A percentile compares a stretch with the other conserved stretches of the same genome.
phyloP scores from a whole-genome alignment of 1,284 basidiomycete genomes.

The Tylopilus microsporus region DNA sequence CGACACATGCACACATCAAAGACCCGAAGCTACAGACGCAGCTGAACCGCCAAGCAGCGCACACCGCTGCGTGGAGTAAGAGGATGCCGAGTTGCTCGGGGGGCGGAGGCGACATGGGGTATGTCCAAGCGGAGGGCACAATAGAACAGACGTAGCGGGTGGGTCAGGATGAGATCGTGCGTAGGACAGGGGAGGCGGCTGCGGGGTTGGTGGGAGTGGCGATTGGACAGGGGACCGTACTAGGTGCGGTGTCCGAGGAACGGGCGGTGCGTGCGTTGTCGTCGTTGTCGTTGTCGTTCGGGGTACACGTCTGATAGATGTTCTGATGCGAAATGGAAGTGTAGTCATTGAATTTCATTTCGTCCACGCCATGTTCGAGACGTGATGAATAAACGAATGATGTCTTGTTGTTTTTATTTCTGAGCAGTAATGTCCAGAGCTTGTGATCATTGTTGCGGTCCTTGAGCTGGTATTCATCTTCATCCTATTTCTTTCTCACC shows the following conservation, averaged over 20 bases:
- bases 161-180: slow-evolving; percentile 73
- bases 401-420: no score
- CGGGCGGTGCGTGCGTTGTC: slow-evolving; percentile 61
- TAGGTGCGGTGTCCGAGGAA: slow-evolving; percentile 82
- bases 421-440: no score
- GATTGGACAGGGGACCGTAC: slow-evolving; percentile 86
- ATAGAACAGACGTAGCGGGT: slow-evolving; percentile 90
- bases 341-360: no score
- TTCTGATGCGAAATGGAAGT: no score
- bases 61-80: slow-evolving; percentile 52
- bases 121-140: slow-evolving; percentile 67
- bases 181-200: slow-evolving; percentile 70
- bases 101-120: slow-evolving; percentile 52
- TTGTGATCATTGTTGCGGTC: no score
- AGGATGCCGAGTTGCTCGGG: slow-evolving; percentile 61
- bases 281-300: no score
- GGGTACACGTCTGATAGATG: no score
- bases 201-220: slow-evolving; percentile 74
- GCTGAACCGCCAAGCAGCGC: slow-evolving; percentile 53
- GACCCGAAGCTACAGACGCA: slow-evolving; percentile 74
- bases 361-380: no score
- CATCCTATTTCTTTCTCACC: no score
- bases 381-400: no score
- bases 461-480: no score
- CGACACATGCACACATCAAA: slow-evolving; percentile 57